phyloP scores from a whole-genome alignment of 805 yeast genomes.

The Yarrowia hollandica region DNA sequence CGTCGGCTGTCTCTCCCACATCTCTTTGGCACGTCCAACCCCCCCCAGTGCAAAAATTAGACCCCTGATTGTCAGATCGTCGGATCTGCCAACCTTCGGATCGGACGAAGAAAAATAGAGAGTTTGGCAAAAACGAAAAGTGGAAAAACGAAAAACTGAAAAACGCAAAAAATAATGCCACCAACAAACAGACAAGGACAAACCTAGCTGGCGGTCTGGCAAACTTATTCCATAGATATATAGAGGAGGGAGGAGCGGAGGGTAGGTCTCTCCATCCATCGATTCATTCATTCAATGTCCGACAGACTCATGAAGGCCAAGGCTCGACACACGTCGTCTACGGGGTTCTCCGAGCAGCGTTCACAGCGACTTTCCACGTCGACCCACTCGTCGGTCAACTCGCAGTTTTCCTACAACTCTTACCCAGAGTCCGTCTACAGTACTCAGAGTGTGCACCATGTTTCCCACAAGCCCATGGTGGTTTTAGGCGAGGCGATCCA shows the following conservation, averaged over 20 bases:
- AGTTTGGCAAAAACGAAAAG: background rate
- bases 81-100: slow-evolving; percentile 3
- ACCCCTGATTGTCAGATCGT: slow-evolving; percentile 18
- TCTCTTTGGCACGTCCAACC: too few relatives aligned
- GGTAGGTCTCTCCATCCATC: too few relatives aligned
- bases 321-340: slow-evolving; percentile 14
- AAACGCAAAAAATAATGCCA: background rate
- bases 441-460: background rate
- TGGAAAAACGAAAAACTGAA: background rate
- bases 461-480: background rate
- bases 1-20: too few relatives aligned
- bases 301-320: slow-evolving; percentile 29
- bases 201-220: too few relatives aligned
- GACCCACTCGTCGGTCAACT: slow-evolving; percentile 23
- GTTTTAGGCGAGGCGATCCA: background rate
- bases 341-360: too few relatives aligned
- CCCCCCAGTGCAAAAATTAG: too few relatives aligned
- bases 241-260: too few relatives aligned
- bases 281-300: background rate
- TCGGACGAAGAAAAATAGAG: too few relatives aligned
- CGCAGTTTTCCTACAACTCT: slow-evolving; percentile 13
- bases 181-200: background rate
- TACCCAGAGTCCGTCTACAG: slow-evolving; percentile 9
- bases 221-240: too few relatives aligned
- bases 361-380: slow-evolving; percentile 14